Evolutionary conservation across 176 grass and related monocot species (phyloP).

Genomic region (Musa acuminata): DNA sequence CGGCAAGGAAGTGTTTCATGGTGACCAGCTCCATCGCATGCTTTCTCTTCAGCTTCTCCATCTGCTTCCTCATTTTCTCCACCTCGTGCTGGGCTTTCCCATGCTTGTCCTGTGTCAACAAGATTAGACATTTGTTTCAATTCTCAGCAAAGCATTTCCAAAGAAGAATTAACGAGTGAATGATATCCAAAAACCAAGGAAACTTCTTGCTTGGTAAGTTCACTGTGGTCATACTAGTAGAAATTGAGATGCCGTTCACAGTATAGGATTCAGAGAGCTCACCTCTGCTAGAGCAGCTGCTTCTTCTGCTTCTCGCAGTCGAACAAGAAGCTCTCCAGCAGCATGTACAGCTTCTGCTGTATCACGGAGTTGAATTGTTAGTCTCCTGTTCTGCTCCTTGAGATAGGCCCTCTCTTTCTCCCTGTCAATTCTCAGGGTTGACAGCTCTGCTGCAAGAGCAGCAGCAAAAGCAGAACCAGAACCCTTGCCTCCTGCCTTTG

Average conservation of each 20-base stretch:
- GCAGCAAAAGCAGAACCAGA: slow-evolving; percentile 80
- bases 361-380: slow-evolving; percentile 84
- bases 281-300: slow-evolving; percentile 59
- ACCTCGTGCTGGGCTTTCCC: slow-evolving; percentile 50
- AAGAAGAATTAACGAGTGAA: too few species aligned
- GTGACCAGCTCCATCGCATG: slow-evolving; percentile 77
- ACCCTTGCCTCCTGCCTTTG: slow-evolving; percentile 75
- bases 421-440: slow-evolving; percentile 73
- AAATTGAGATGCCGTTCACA: background rate
- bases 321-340: slow-evolving; percentile 83
- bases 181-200: too few species aligned
- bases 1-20: slow-evolving; percentile 86
- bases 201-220: background rate
- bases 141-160: too few species aligned
- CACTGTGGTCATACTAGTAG: background rate
- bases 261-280: background rate
- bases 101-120: slow-evolving; percentile 44
- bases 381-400: slow-evolving; percentile 93
- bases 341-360: slow-evolving; percentile 96
- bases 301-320: slow-evolving; percentile 85
- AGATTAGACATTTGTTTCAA: background rate
- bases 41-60: slow-evolving; percentile 83
- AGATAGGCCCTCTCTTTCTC: slow-evolving; percentile 76
- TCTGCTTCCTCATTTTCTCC: slow-evolving; percentile 71
- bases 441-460: slow-evolving; percentile 78